Conservation (phyloP, 2,329 filamentous ascomycete species). For the Albifimbria verrucaria region DNA sequence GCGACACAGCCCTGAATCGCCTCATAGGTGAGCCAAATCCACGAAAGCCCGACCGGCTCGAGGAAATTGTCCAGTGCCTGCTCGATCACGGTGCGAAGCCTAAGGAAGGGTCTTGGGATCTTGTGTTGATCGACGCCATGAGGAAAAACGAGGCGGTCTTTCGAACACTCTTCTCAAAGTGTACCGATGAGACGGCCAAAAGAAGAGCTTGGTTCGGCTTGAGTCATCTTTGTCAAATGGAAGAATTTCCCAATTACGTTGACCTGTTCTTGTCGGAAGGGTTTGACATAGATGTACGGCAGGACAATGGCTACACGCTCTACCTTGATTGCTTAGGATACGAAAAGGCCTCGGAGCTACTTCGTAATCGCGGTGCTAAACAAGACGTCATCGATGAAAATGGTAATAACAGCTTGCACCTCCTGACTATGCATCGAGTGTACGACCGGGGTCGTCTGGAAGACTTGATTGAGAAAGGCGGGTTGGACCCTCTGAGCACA, state of each 20-base stretch:
- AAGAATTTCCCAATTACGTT: slow-evolving; percentile 5
- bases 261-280: slow-evolving; percentile 10
- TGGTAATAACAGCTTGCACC: slow-evolving; percentile 13
- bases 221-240: fast-evolving
- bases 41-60: no score
- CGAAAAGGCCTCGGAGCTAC: not conserved
- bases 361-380: slow-evolving; percentile 9
- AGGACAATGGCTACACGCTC: slow-evolving; percentile 7
- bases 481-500: slow-evolving; percentile 9
- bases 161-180: slow-evolving; percentile 7
- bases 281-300: slow-evolving; percentile 9
- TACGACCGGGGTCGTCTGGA: not conserved
- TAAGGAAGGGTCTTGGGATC: not conserved
- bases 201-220: slow-evolving; percentile 12
- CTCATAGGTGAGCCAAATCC: no score
- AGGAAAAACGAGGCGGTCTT: no score
- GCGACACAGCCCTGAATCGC: no score
- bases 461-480: slow-evolving; percentile 5
- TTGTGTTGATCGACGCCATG: no score
- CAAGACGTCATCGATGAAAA: slow-evolving; percentile 1
- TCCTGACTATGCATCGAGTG: not conserved
- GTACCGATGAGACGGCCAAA: not conserved
- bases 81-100: slow-evolving; percentile 14
- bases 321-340: slow-evolving; percentile 7
- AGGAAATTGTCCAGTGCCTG: slow-evolving; percentile 11